These are phyloP conservation scores for Gynochthodes officinalis DNA, from an alignment of 257 asterid species.

Conservation along the genomic window DNA sequence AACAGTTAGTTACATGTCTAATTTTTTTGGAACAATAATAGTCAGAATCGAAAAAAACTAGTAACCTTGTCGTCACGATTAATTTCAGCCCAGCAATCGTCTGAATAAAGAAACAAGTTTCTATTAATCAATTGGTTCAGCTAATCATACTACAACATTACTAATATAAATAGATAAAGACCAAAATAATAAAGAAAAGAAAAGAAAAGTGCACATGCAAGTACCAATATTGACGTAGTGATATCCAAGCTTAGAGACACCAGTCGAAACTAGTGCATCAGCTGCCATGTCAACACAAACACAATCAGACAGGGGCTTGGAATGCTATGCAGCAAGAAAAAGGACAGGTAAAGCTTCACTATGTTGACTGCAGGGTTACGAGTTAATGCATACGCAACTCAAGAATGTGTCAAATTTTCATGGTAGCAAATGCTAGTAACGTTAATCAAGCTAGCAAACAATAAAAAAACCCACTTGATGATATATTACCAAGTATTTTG, in stretches of 20 bases:
- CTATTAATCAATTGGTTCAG: too few relatives aligned
- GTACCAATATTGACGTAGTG: constrained; percentile 78
- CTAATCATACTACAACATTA: constrained; percentile 9
- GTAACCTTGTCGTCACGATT: constrained; percentile 56
- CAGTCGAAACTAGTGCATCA: constrained; percentile 91
- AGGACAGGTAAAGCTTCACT: not conserved
- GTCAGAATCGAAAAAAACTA: too few relatives aligned
- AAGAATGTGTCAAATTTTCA: not conserved
- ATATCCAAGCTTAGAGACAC: constrained; percentile 79
- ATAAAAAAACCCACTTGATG: too few relatives aligned
- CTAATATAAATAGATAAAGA: not conserved
- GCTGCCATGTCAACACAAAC: constrained; percentile 33
- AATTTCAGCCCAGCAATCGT: constrained; percentile 90
- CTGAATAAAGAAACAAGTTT: constrained; percentile 29
- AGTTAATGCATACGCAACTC: too few relatives aligned
- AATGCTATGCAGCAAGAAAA: not conserved
- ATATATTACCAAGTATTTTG: too few relatives aligned
- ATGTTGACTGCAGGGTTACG: too few relatives aligned
- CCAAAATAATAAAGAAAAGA: not conserved
- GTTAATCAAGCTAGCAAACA: not conserved
- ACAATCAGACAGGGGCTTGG: not conserved
- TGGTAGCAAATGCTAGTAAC: not conserved
- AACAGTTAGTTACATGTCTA: too few relatives aligned
- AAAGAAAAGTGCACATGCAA: not conserved
- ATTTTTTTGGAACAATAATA: too few relatives aligned